Evolutionary conservation across 108 stramenopile species (phyloP).

Genomic region (Cylindrotheca fusiformis): DNA sequence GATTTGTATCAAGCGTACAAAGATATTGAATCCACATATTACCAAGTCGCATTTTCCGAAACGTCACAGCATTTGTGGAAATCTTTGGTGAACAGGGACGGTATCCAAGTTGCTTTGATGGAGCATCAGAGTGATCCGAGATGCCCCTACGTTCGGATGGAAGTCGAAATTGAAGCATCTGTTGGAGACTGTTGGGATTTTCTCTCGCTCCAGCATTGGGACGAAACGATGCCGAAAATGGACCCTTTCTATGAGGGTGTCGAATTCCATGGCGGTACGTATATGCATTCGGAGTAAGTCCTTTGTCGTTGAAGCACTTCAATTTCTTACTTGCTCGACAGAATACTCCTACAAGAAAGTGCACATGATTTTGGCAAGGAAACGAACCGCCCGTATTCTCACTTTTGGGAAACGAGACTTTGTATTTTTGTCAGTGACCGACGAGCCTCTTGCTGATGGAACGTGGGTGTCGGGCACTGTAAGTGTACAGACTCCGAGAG

Average conservation of each 20-base stretch:
- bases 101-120: conserved; percentile 43
- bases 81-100: conserved; percentile 28
- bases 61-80: conserved; percentile 29
- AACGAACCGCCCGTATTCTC: conserved; percentile 51
- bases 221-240: conserved; percentile 63
- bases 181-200: conserved; percentile 59
- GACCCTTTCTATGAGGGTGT: conserved; percentile 71
- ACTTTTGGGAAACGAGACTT: conserved; percentile 70
- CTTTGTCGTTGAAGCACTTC: not conserved
- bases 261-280: conserved; percentile 29
- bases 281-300: too few species aligned
- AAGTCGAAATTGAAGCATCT: conserved; percentile 39
- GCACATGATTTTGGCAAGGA: conserved; percentile 55
- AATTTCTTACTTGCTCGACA: too few species aligned
- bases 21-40: conserved; percentile 38
- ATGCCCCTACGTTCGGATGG: conserved; percentile 75
- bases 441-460: conserved; percentile 42
- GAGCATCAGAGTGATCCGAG: conserved; percentile 52
- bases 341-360: conserved; percentile 38
- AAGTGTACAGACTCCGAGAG: conserved; percentile 35
- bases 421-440: conserved; percentile 57
- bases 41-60: conserved; percentile 25
- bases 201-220: conserved; percentile 47
- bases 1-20: conserved; percentile 40
- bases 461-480: conserved; percentile 64